Evolutionary conservation across 768 basidiomycete genomes (phyloP), one percentile per base, ranked within the genome.

Genomic region (Tylopilus rubrobrunneus): DNA sequence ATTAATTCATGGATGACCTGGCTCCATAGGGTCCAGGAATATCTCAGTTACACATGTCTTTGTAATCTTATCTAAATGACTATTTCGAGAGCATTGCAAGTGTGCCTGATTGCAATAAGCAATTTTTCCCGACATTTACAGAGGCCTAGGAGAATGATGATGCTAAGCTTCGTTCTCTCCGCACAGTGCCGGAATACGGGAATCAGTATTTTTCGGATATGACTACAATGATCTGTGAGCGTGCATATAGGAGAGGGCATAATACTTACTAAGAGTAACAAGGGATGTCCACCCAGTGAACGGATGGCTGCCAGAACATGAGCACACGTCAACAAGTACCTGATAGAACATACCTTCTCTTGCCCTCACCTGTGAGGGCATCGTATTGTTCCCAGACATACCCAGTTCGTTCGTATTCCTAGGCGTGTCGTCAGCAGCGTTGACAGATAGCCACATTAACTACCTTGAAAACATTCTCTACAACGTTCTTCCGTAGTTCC

Each of bases 371-470:
- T 15, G 83, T 89, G 4, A 76, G 68, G 1, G 92, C 75, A 68
- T 98, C 87, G 67, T 98, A 98, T 70, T 98, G 96, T 71, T 98
- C 95, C 95, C 95, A 98, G 15, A 92, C 92, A 67, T 92, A 96
- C 4, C 93, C 94, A 4, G 94, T 97, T 28, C 89, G 81, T 64
- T 92, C 78, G 67, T 92, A 97, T 72, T 97, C 92, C 91, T 94
- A 60, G 14, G 47, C 7, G 28, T 45, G 8, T 2, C 29, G 29
- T 67, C 23, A 60, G 48, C 19, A 48, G 39, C 36, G 45, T 49
- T 52, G 29, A 42, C 10, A 43, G 43, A 19, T 12, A 10, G 17
- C 14, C 6, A 45, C 34, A n/a, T n/a, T n/a, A 39, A 21, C 11
- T 57, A 79, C 85, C 73, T 81, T 82, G 74, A 73, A 83, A 21